phyloP scores from a whole-genome alignment of 2,329 filamentous ascomycete genomes.

The Thielaviopsis ethacetica region DNA sequence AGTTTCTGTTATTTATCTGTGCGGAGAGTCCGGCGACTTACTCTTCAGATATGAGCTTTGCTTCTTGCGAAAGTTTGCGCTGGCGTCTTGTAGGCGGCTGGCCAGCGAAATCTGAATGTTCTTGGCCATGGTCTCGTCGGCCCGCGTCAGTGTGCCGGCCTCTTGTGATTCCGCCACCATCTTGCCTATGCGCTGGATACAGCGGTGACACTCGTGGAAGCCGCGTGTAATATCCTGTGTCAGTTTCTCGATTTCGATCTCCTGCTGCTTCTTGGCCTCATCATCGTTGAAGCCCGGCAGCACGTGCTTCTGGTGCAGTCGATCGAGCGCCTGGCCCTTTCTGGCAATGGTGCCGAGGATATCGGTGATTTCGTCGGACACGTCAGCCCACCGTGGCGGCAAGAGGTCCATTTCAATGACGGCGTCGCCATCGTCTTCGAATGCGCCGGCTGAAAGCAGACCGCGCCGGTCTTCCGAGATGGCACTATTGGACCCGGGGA shows the following conservation, averaged over 20 bases:
- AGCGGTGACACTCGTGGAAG: constrained; percentile 80
- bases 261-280: constrained; percentile 70
- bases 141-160: constrained; percentile 54
- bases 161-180: constrained; percentile 72
- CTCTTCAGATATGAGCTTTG: constrained; percentile 93
- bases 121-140: constrained; percentile 87
- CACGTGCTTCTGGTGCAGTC: constrained; percentile 92
- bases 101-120: constrained; percentile 92
- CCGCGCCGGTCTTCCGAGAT: constrained; percentile 46
- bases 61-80: constrained; percentile 87
- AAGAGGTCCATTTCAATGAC: constrained; percentile 97
- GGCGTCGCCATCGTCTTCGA: constrained; percentile 75
- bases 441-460: constrained; percentile 65
- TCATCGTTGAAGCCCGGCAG: constrained; percentile 95
- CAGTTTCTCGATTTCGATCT: constrained; percentile 74
- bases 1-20: background rate
- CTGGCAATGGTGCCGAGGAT: constrained; percentile 63
- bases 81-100: constrained; percentile 75
- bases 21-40: constrained; percentile 33
- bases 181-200: constrained; percentile 72
- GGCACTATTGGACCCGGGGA: constrained; percentile 30
- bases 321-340: constrained; percentile 73
- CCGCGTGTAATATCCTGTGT: constrained; percentile 79
- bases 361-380: constrained; percentile 85
- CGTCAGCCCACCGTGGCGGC: constrained; percentile 87